Evolutionary conservation across 1,139 yeast species (phyloP).

Genomic region (Saccharomyces hybrid): DNA sequence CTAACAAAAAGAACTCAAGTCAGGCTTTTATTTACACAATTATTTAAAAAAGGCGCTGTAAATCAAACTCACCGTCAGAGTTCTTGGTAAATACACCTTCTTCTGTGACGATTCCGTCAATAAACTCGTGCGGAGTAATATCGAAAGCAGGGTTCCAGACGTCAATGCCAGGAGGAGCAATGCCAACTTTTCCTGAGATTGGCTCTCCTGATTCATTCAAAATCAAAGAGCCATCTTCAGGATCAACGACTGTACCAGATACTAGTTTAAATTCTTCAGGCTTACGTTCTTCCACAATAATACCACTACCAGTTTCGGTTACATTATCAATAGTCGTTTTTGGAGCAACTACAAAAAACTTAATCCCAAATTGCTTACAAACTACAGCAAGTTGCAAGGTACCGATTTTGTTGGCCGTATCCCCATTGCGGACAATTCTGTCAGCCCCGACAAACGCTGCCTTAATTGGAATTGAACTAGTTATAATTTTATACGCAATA

Average conservation of each 20-base stretch:
- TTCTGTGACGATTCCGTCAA: slow-evolving; percentile 88
- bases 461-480: slow-evolving; percentile 49
- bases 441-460: slow-evolving; percentile 98
- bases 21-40: too few relatives aligned
- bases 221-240: slow-evolving; percentile 28
- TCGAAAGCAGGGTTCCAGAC: slow-evolving; percentile 98
- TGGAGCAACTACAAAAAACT: slow-evolving; percentile 92
- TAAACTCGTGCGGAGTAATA: slow-evolving; percentile 74
- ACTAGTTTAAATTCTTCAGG: slow-evolving; percentile 68
- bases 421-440: slow-evolving; percentile 85
- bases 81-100: slow-evolving; percentile 47
- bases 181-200: slow-evolving; percentile 55
- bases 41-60: slow-evolving; percentile 14
- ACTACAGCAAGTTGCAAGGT: slow-evolving; percentile 81
- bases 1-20: too few relatives aligned
- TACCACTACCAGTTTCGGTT: slow-evolving; percentile 61
- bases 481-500: slow-evolving; percentile 66
- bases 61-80: slow-evolving; percentile 40
- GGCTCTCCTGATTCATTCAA: slow-evolving; percentile 33
- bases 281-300: slow-evolving; percentile 84
- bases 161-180: slow-evolving; percentile 76
- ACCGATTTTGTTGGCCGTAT: slow-evolving; percentile 96
- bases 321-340: slow-evolving; percentile 75
- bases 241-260: slow-evolving; percentile 52
- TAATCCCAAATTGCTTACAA: slow-evolving; percentile 47